Conservation (phyloP, 257 asterid genomes). For the Paulownia fortunei region DNA sequence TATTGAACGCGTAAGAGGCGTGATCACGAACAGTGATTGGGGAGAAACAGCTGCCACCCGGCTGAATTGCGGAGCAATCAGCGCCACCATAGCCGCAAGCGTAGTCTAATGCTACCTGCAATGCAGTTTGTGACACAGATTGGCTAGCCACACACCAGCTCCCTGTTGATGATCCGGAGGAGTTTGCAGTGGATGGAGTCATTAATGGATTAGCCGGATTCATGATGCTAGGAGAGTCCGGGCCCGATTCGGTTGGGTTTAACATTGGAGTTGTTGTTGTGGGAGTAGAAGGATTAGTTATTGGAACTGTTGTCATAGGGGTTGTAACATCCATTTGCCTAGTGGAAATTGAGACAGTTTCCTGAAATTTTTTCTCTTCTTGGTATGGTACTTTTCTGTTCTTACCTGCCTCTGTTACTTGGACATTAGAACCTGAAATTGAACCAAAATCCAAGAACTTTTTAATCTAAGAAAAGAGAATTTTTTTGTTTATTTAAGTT, state of each 20-base stretch:
- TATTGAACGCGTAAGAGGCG: conserved; percentile 86
- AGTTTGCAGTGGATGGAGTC: conserved; percentile 36
- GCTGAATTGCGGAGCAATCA: conserved; percentile 72
- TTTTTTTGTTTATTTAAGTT: no score
- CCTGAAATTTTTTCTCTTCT: not conserved
- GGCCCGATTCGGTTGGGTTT: conserved; percentile 51
- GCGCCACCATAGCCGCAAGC: conserved; percentile 79
- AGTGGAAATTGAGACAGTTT: conserved; percentile 34
- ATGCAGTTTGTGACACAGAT: conserved; percentile 50
- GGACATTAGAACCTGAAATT: conserved; percentile 35
- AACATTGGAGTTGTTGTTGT: conserved; percentile 47
- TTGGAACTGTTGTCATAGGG: conserved; percentile 73
- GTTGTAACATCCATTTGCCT: conserved; percentile 62
- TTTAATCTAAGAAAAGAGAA: not conserved
- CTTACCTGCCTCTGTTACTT: conserved; percentile 19
- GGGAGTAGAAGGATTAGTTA: conserved; percentile 46
- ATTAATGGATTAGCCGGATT: conserved; percentile 44
- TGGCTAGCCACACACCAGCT: conserved; percentile 86
- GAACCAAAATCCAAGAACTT: not conserved
- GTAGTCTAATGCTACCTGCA: conserved; percentile 77
- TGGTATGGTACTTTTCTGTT: not conserved
- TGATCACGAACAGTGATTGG: conserved; percentile 58
- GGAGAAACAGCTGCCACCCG: conserved; percentile 60
- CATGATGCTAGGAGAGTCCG: conserved; percentile 27
- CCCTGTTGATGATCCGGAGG: conserved; percentile 46